These are phyloP conservation scores for Globisporangium carolinianum DNA, from an alignment of 352 stramenopile species.

Conservation along the genomic window DNA sequence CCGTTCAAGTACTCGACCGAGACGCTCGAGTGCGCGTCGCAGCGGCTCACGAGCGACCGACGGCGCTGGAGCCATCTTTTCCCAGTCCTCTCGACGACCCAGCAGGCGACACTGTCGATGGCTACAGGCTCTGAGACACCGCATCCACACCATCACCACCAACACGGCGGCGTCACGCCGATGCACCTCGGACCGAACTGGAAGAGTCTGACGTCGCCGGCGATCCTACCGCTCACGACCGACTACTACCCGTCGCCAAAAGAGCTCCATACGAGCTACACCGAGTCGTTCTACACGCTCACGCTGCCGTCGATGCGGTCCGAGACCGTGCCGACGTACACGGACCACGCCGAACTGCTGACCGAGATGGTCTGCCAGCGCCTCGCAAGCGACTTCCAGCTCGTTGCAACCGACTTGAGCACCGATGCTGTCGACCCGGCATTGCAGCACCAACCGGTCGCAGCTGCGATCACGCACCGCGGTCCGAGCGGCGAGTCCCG, in stretches of 20 bases:
- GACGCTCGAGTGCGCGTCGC: slow-evolving; percentile 20
- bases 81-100: slow-evolving; percentile 35
- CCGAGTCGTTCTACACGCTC: slow-evolving; percentile 78
- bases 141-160: not conserved
- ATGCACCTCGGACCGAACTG: slow-evolving; percentile 92
- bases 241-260: slow-evolving; percentile 81
- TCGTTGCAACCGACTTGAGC: slow-evolving; percentile 26
- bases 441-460: not conserved
- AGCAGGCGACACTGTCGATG: not conserved
- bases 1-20: slow-evolving; percentile 44
- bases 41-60: slow-evolving; percentile 76
- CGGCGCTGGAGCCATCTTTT: slow-evolving; percentile 96
- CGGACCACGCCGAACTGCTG: slow-evolving; percentile 57
- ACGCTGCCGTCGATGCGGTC: slow-evolving; percentile 43
- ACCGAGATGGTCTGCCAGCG: slow-evolving; percentile 82
- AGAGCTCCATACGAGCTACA: slow-evolving; percentile 57
- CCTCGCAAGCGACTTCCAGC: slow-evolving; percentile 69
- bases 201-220: slow-evolving; percentile 93
- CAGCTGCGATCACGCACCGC: not conserved
- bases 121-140: no score
- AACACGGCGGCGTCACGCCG: slow-evolving; percentile 12
- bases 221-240: slow-evolving; percentile 89
- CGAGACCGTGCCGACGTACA: slow-evolving; percentile 50
- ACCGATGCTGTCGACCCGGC: slow-evolving; percentile 4
- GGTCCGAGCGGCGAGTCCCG: slow-evolving; percentile 5